phyloP scores from a whole-genome alignment of 148 eudicot species.

The Vaccinium macrocarpon region DNA sequence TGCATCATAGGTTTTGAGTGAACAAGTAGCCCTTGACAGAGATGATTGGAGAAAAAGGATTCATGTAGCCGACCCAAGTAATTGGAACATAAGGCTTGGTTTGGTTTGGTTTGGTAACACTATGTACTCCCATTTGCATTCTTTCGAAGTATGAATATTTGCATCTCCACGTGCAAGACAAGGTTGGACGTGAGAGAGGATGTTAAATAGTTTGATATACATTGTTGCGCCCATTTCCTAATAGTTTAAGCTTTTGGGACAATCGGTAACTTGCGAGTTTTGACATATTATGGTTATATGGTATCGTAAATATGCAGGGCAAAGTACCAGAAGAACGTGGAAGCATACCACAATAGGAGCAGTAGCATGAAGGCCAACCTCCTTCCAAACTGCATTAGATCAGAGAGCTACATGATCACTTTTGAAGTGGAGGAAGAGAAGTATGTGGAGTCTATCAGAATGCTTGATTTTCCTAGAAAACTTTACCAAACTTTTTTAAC shows the following conservation, averaged over 20 bases:
- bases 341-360: conserved; percentile 87
- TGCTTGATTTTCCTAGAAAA: conserved; percentile 3
- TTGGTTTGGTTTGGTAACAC: too few relatives aligned
- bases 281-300: conserved; percentile 9
- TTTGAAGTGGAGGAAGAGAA: conserved; percentile 99
- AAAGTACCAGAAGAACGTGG: conserved; percentile 96
- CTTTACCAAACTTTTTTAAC: not conserved
- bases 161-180: too few relatives aligned
- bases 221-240: not conserved
- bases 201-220: not conserved
- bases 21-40: too few relatives aligned
- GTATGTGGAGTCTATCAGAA: conserved; percentile 36
- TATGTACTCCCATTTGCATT: too few relatives aligned
- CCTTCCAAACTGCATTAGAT: conserved; percentile 89
- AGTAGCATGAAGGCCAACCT: conserved; percentile 75
- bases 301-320: conserved; percentile 51
- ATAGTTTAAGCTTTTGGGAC: not conserved
- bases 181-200: too few relatives aligned
- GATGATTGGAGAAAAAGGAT: too few relatives aligned
- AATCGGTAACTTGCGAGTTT: not conserved
- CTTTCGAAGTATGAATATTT: too few relatives aligned
- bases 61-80: too few relatives aligned
- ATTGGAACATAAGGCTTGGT: too few relatives aligned
- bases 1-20: too few relatives aligned
- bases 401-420: conserved; percentile 96